phyloP scores from a whole-genome alignment of 2,329 filamentous ascomycete genomes.

The Colletotrichum eleusines region DNA sequence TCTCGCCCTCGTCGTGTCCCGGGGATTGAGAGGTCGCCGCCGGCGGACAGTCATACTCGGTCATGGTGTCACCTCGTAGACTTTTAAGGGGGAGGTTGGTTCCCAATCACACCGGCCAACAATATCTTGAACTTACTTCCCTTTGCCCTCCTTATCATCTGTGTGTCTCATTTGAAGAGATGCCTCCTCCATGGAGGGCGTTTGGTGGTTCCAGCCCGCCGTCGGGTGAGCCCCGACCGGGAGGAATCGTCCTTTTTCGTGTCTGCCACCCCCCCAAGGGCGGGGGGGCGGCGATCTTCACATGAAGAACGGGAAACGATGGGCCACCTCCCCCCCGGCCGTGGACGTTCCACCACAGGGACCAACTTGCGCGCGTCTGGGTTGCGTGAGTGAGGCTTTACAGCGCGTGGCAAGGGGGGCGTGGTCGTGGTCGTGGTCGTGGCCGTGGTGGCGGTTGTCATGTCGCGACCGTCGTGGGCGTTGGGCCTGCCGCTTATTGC shows the following conservation, averaged over 20 bases:
- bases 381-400: not conserved
- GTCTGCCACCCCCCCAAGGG: too few relatives aligned
- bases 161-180: too few relatives aligned
- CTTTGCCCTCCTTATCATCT: too few relatives aligned
- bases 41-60: not conserved
- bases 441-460: conserved; percentile 2
- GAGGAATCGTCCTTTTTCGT: too few relatives aligned
- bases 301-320: not conserved
- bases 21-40: not conserved
- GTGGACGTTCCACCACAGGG: not conserved
- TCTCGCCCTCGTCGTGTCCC: not conserved
- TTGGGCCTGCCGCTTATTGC: not conserved
- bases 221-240: too few relatives aligned
- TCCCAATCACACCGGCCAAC: not conserved
- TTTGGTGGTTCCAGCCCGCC: too few relatives aligned
- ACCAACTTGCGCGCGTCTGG: not conserved
- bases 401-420: not conserved
- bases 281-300: not conserved
- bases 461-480: too few relatives aligned
- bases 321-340: too few relatives aligned
- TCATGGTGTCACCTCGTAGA: not conserved
- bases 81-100: too few relatives aligned
- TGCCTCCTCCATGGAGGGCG: too few relatives aligned
- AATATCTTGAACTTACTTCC: too few relatives aligned
- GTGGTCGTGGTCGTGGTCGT: not conserved